Conservation (phyloP, 805 yeast species). For the Pichia phayaonensis region DNA sequence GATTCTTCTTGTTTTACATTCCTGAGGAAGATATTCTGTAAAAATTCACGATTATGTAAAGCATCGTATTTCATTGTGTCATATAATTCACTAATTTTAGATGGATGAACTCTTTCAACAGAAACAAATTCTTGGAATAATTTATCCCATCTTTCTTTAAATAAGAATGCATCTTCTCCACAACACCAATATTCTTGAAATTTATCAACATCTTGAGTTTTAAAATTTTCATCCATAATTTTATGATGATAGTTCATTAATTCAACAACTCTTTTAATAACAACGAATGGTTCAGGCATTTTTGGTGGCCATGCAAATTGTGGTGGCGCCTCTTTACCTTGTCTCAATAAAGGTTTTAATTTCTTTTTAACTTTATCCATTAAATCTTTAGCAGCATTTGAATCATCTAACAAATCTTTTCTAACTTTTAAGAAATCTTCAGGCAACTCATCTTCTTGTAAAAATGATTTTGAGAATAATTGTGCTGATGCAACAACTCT, state of each 20-base stretch:
- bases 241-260: constrained; percentile 86
- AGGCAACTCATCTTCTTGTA: constrained; percentile 63
- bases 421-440: constrained; percentile 75
- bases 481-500: constrained; percentile 92
- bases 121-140: constrained; percentile 84
- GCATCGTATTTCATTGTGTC: constrained; percentile 99
- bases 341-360: constrained; percentile 85
- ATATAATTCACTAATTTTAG: constrained; percentile 90
- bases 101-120: constrained; percentile 95
- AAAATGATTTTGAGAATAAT: constrained; percentile 66
- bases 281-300: constrained; percentile 95
- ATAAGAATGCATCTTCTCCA: constrained; percentile 84
- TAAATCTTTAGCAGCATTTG: constrained; percentile 94
- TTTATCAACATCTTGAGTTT: constrained; percentile 50
- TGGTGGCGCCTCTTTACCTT: constrained; percentile 94
- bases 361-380: constrained; percentile 98
- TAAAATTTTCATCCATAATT: constrained; percentile 76
- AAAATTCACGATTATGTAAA: constrained; percentile 82
- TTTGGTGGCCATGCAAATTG: constrained; percentile 98
- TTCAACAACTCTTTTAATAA: constrained; percentile 88
- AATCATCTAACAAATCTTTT: constrained; percentile 88
- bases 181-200: constrained; percentile 92
- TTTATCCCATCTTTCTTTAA: constrained; percentile 96
- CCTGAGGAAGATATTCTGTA: constrained; percentile 75
- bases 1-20: constrained; percentile 26